Percentiles rank a stretch among this genome's conserved stretches.
phyloP scores from a whole-genome alignment of 2,329 filamentous ascomycete species.

The Ilyonectria sp. region DNA sequence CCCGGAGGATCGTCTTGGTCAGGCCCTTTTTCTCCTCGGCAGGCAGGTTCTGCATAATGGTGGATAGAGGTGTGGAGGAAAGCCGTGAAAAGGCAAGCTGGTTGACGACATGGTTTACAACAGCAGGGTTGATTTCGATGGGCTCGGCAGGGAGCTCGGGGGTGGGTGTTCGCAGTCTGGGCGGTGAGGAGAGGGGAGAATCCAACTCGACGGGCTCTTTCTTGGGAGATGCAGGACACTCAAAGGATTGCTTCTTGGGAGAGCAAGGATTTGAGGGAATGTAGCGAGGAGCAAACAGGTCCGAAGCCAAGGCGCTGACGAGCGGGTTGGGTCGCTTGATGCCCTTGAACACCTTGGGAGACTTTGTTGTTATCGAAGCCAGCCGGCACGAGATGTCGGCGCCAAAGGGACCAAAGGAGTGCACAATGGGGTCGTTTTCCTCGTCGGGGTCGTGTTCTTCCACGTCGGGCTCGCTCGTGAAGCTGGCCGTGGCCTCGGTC shows the following conservation, averaged over 20 bases:
- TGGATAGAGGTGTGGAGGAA: slow-evolving; percentile 91
- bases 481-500: slow-evolving; percentile 67
- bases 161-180: slow-evolving; percentile 40
- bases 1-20: slow-evolving; percentile 75
- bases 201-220: slow-evolving; percentile 28
- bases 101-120: slow-evolving; percentile 92
- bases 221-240: slow-evolving; percentile 22
- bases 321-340: slow-evolving; percentile 42
- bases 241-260: slow-evolving; percentile 12
- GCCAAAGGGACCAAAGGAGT: slow-evolving; percentile 93
- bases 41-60: slow-evolving; percentile 90
- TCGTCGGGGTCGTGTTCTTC: slow-evolving; percentile 88
- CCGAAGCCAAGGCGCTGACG: slow-evolving; percentile 41
- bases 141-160: slow-evolving; percentile 41
- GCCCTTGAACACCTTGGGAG: slow-evolving; percentile 66
- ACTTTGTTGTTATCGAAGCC: slow-evolving; percentile 81
- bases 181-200: slow-evolving; percentile 48
- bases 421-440: slow-evolving; percentile 93
- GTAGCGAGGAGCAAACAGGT: slow-evolving; percentile 43
- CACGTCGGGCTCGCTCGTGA: slow-evolving; percentile 69
- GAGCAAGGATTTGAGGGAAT: slow-evolving; percentile 37
- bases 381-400: slow-evolving; percentile 87
- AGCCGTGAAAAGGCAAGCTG: slow-evolving; percentile 95
- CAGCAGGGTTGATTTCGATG: slow-evolving; percentile 56
- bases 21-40: slow-evolving; percentile 72